Conservation (phyloP, 345 rosid genomes). For the Chamaenerion angustifolium region DNA sequence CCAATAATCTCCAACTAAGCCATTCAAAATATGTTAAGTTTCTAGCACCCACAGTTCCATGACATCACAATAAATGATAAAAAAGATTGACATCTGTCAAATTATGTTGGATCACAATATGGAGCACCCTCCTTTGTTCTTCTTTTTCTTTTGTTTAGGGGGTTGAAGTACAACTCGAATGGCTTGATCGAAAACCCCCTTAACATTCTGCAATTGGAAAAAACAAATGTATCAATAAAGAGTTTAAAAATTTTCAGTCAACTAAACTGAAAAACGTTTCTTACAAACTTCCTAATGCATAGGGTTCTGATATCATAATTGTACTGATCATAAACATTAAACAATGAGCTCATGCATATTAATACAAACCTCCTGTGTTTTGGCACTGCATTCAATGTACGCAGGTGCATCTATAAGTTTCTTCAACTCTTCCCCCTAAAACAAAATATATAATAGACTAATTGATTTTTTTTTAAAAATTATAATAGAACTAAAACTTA, state of each 20-base stretch:
- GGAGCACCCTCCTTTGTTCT: constrained; percentile 81
- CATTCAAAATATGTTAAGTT: too few relatives aligned
- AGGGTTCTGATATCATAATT: too few relatives aligned
- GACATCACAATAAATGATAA: too few relatives aligned
- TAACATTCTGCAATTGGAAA: constrained; percentile 58
- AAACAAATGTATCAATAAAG: not conserved
- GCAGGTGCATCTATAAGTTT: constrained; percentile 66
- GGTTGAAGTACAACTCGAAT: constrained; percentile 92
- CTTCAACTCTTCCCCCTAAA: constrained; percentile 83
- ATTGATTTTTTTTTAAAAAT: too few relatives aligned
- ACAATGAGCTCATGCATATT: too few relatives aligned
- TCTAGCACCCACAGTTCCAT: too few relatives aligned
- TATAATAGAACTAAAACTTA: too few relatives aligned
- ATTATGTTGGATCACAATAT: constrained; percentile 44
- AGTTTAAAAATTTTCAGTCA: not conserved
- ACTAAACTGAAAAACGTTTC: too few relatives aligned
- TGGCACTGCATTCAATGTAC: constrained; percentile 91
- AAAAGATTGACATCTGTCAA: too few relatives aligned
- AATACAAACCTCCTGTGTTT: constrained; percentile 83
- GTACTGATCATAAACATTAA: too few relatives aligned
- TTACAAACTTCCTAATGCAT: too few relatives aligned
- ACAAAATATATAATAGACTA: not conserved
- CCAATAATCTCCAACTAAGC: too few relatives aligned
- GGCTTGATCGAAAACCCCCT: constrained; percentile 85
- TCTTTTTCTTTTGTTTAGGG: constrained; percentile 81